Evolutionary conservation across 2,329 filamentous ascomycete genomes (phyloP).

Genomic region (Ustulina deusta): DNA sequence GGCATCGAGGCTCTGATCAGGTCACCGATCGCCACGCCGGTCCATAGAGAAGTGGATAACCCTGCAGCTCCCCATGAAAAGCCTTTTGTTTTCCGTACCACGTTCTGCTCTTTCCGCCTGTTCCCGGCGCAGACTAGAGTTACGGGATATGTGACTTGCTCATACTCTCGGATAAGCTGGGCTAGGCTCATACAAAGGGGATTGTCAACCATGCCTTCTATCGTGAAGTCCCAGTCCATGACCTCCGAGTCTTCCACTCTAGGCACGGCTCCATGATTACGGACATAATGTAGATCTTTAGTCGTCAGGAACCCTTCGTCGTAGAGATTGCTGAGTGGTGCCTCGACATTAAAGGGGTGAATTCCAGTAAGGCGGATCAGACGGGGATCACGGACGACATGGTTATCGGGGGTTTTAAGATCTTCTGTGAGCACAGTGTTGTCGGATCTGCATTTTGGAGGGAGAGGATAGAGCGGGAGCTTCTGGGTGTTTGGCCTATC

Average conservation of each 20-base stretch:
- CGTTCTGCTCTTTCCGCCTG: conserved; percentile 90
- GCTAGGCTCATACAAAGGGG: conserved; percentile 78
- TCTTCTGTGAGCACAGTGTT: conserved; percentile 78
- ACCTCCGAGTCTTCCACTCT: conserved; percentile 78
- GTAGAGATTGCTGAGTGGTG: conserved; percentile 82
- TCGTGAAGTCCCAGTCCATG: conserved; percentile 81
- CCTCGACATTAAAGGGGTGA: conserved; percentile 92
- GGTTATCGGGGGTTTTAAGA: conserved; percentile 83
- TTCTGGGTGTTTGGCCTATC: conserved; percentile 38
- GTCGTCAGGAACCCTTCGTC: conserved; percentile 87
- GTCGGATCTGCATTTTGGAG: conserved; percentile 69
- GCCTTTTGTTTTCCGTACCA: conserved; percentile 89
- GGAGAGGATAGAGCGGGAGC: conserved; percentile 68
- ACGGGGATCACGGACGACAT: conserved; percentile 82
- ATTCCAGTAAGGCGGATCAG: conserved; percentile 88
- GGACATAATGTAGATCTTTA: conserved; percentile 89
- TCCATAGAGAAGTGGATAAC: conserved; percentile 88
- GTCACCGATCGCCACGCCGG: conserved; percentile 80
- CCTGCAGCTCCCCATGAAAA: conserved; percentile 95
- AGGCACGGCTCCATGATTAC: conserved; percentile 89
- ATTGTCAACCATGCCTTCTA: conserved; percentile 86
- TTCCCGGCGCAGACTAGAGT: conserved; percentile 95
- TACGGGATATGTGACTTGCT: conserved; percentile 86
- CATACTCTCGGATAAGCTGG: conserved; percentile 78
- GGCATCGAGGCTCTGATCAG: conserved; percentile 77